phyloP scores from a whole-genome alignment of 257 asterid species.

The Gentiana macrophylla region DNA sequence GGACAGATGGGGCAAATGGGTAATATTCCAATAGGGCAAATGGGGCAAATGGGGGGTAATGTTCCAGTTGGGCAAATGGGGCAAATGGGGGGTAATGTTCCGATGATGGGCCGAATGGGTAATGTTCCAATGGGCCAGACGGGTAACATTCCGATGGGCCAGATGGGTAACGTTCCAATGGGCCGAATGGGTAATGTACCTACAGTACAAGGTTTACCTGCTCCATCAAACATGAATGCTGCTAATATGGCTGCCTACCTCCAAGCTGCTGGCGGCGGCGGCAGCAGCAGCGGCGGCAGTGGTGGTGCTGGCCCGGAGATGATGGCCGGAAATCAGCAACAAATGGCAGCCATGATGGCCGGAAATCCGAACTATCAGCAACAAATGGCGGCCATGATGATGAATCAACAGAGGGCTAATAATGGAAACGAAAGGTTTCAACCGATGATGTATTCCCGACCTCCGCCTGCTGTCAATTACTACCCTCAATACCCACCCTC shows the following conservation, averaged over 20 bases:
- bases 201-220: constrained; percentile 63
- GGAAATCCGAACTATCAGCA: constrained; percentile 64
- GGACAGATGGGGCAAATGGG: constrained; percentile 36
- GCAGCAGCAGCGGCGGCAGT: constrained; percentile 47
- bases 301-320: constrained; percentile 39
- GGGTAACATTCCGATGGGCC: constrained; percentile 55
- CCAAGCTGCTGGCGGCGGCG: constrained; percentile 36
- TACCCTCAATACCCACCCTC: constrained; percentile 25
- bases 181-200: constrained; percentile 36
- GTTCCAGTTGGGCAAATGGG: constrained; percentile 38
- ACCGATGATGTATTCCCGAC: constrained; percentile 97
- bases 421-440: constrained; percentile 89
- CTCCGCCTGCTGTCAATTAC: constrained; percentile 83
- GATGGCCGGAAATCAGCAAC: constrained; percentile 67
- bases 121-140: constrained; percentile 20
- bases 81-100: constrained; percentile 8
- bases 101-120: not conserved
- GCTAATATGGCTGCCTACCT: constrained; percentile 26
- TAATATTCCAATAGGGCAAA: constrained; percentile 32
- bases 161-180: constrained; percentile 50
- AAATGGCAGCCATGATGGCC: constrained; percentile 47
- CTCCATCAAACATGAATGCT: constrained; percentile 27
- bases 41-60: constrained; percentile 25
- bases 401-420: constrained; percentile 77
- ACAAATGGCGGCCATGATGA: constrained; percentile 81